phyloP scores from a whole-genome alignment of 2,329 filamentous ascomycete species.

The Colletotrichum sp. region DNA sequence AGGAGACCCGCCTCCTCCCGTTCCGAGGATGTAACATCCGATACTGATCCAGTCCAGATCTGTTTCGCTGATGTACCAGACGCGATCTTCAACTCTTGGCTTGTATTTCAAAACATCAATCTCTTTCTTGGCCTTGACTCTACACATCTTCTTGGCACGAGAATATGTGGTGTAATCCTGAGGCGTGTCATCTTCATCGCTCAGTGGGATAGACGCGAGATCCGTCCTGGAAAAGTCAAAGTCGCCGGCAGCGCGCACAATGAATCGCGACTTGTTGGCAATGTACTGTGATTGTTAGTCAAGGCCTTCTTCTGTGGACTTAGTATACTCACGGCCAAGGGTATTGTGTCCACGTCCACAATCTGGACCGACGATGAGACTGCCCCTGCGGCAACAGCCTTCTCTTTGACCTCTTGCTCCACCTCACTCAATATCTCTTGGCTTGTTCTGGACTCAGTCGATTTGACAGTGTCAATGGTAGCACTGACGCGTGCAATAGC shows the following conservation, averaged over 20 bases:
- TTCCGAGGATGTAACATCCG: constrained; percentile 66
- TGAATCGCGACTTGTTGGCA: constrained; percentile 58
- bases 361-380: constrained; percentile 46
- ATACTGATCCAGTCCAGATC: constrained; percentile 62
- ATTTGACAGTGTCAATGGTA: constrained; percentile 54
- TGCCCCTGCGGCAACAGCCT: constrained; percentile 50
- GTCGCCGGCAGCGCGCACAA: constrained; percentile 64
- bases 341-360: constrained; percentile 58
- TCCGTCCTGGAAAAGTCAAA: constrained; percentile 50
- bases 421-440: constrained; percentile 43
- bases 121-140: constrained; percentile 21
- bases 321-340: constrained; percentile 47
- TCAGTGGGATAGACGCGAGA: not conserved
- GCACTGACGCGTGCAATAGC: constrained; percentile 65
- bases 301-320: not conserved
- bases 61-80: constrained; percentile 63
- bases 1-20: constrained; percentile 63
- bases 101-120: constrained; percentile 46
- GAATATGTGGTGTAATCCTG: not conserved
- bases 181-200: not conserved
- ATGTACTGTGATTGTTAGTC: constrained; percentile 43
- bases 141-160: not conserved
- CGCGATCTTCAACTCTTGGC: constrained; percentile 53
- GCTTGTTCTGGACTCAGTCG: constrained; percentile 45
- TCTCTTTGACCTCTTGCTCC: constrained; percentile 44